Conservation (phyloP, 768 basidiomycete genomes). For the Mycena galopus region DNA sequence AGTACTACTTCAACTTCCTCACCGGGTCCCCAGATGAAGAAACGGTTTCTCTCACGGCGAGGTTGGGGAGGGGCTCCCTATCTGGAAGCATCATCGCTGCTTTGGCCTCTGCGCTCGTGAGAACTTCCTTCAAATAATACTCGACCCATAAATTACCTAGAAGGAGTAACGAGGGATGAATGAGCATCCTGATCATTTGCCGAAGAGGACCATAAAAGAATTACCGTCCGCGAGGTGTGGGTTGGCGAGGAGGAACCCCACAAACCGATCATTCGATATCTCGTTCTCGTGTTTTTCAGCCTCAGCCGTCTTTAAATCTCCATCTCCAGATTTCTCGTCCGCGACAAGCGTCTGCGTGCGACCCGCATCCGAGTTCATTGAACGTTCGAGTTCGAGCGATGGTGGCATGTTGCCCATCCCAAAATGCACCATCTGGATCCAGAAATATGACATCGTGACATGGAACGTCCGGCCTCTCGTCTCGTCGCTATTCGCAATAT, state of each 20-base stretch:
- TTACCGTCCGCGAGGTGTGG: slow-evolving; percentile 57
- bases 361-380: neutral
- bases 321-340: no score
- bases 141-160: slow-evolving; percentile 48
- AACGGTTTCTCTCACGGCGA: slow-evolving; percentile 40
- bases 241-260: slow-evolving; percentile 54
- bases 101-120: slow-evolving; percentile 58
- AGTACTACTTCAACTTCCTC: no score
- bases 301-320: no score
- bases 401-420: slow-evolving; percentile 55
- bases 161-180: neutral
- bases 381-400: neutral
- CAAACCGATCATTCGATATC: slow-evolving; percentile 41
- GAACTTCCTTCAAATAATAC: slow-evolving; percentile 57
- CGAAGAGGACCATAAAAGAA: slow-evolving; percentile 22
- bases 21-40: neutral
- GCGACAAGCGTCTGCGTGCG: neutral
- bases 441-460: slow-evolving; percentile 64
- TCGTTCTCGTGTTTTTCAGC: neutral
- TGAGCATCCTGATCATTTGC: neutral
- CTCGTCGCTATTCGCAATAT: slow-evolving; percentile 54
- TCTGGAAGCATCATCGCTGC: slow-evolving; percentile 59
- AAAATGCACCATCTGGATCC: slow-evolving; percentile 63
- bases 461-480: slow-evolving; percentile 58
- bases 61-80: slow-evolving; percentile 57